Base-by-base conservation (phyloP, 2,329 filamentous ascomycete genomes). In the Colletotrichum incanum region DNA sequence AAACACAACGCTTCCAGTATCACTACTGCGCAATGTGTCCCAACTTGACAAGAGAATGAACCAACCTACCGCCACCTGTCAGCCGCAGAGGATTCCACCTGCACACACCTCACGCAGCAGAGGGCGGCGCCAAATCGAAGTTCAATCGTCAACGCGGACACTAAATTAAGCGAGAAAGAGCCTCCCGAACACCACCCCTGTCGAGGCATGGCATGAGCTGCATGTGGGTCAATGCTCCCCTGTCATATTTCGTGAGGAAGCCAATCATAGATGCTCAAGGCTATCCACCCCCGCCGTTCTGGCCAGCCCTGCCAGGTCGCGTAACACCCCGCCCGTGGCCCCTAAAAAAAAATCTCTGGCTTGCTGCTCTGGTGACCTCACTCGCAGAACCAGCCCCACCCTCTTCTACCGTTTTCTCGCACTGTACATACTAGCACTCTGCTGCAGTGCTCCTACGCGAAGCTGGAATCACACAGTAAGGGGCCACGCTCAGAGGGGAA, bases 151-250 rank as follows among this genome's bases (percentile, higher is more conserved):
- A 65, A 65, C 49, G 60, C 67, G 72, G 71, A 74, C 73, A 69
- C 73, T 74, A 74, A 71, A 70, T 65, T 69, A 75, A 74, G 74
- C 74, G 74, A 75, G 68, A 70, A 73, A 75, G 74, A 75, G 74
- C 65, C 74, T 73, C 74, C 72, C 65, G 71, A 65, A 58, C 49
- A 59, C 54, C 14, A 75, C 67, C 74, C 74, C 65, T 74, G 73
- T 74, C 64, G 60, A 59, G 49, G 67, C 74, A 71, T 74, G 73
- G 67, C 72, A 69, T 73, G 55, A 65, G 66, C 66, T 71, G 59
- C 62, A 55, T 61, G 14, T 67, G 70, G 71, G 71, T 39, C 73
- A 9, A 11, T 62, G 67, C 31, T 52, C 37, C 71, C 66, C 54
- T 71, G 67, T 71, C 67, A 71, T 11, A n/a, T 49, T 11, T 20